Evolutionary conservation across 2,329 filamentous ascomycete species (phyloP).

Genomic region (Nemania abortiva): DNA sequence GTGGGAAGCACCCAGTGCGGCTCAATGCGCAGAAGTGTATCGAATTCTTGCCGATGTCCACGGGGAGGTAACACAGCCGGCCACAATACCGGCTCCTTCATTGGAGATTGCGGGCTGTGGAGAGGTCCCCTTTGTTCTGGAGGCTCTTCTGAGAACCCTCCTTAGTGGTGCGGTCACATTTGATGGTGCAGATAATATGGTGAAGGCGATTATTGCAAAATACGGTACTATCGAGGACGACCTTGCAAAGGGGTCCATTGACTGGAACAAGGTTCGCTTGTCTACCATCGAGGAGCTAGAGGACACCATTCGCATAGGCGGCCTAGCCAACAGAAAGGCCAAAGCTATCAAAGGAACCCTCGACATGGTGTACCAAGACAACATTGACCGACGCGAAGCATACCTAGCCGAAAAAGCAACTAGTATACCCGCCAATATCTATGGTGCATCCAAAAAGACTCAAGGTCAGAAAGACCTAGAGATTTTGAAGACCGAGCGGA

Average conservation of each 20-base stretch:
- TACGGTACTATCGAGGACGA: constrained; percentile 74
- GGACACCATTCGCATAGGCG: constrained; percentile 76
- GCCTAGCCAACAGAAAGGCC: constrained; percentile 77
- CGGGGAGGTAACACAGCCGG: constrained; percentile 72
- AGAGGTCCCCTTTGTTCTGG: constrained; percentile 66
- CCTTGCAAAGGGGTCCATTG: constrained; percentile 76
- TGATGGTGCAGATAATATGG: constrained; percentile 70
- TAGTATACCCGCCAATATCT: constrained; percentile 57
- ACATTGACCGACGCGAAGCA: constrained; percentile 61
- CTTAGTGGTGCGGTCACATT: constrained; percentile 65
- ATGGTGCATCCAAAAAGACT: constrained; percentile 56
- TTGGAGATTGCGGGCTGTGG: constrained; percentile 76
- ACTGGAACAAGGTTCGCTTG: constrained; percentile 78
- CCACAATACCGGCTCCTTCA: constrained; percentile 76
- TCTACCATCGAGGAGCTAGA: constrained; percentile 72
- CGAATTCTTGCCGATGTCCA: constrained; percentile 74
- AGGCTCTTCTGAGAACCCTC: constrained; percentile 65
- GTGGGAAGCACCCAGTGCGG: constrained; percentile 71
- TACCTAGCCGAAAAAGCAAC: constrained; percentile 59
- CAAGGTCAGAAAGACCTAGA: constrained; percentile 67
- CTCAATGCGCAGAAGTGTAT: constrained; percentile 78
- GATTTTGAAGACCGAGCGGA: constrained; percentile 66
- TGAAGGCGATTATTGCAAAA: constrained; percentile 71
- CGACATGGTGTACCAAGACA: constrained; percentile 77
- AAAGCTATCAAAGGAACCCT: constrained; percentile 80